Percentiles rank a stretch among this genome's conserved stretches.
phyloP scores from a whole-genome alignment of 2,329 filamentous ascomycete genomes.

The Didymella keratinophila region DNA sequence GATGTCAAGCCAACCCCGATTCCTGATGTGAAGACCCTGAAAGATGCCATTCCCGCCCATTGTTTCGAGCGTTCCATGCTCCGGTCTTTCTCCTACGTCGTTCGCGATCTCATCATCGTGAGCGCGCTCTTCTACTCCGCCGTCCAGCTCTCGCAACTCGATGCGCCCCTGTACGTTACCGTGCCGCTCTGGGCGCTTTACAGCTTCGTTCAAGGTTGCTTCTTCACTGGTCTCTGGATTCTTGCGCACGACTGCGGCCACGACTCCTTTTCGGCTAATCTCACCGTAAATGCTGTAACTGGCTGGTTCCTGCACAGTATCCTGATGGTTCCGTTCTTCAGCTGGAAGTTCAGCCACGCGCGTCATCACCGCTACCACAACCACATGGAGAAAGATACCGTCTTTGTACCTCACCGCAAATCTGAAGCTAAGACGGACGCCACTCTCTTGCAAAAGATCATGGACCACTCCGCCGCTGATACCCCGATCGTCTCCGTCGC shows the following conservation, averaged over 20 bases:
- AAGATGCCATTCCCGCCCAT: constrained; percentile 34
- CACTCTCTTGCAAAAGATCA: constrained; percentile 25
- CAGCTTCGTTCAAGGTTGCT: constrained; percentile 69
- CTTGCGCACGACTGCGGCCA: constrained; percentile 76
- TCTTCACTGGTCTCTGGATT: constrained; percentile 72
- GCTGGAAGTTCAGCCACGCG: constrained; percentile 74
- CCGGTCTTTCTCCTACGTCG: constrained; percentile 34
- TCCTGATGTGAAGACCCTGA: constrained; percentile 36
- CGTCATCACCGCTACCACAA: constrained; percentile 74
- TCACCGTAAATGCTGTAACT: constrained; percentile 65
- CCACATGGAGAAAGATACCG: constrained; percentile 70
- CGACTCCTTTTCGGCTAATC: constrained; percentile 68
- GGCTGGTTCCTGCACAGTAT: constrained; percentile 72
- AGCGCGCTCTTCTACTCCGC: constrained; percentile 29
- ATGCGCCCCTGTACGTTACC: constrained; percentile 25
- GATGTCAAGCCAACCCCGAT: constrained; percentile 22
- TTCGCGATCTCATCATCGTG: constrained; percentile 34
- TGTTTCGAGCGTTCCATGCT: constrained; percentile 37
- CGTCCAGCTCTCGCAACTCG: constrained; percentile 23
- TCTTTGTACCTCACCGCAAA: constrained; percentile 47
- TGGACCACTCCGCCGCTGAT: constrained; percentile 62
- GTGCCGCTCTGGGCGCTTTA: constrained; percentile 62
- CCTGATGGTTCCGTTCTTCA: constrained; percentile 74
- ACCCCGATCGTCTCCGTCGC: constrained; percentile 65
- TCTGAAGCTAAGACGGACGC: constrained; percentile 18